Conservation (phyloP, 1,284 basidiomycete genomes). For the Microbotryum saponariae region DNA sequence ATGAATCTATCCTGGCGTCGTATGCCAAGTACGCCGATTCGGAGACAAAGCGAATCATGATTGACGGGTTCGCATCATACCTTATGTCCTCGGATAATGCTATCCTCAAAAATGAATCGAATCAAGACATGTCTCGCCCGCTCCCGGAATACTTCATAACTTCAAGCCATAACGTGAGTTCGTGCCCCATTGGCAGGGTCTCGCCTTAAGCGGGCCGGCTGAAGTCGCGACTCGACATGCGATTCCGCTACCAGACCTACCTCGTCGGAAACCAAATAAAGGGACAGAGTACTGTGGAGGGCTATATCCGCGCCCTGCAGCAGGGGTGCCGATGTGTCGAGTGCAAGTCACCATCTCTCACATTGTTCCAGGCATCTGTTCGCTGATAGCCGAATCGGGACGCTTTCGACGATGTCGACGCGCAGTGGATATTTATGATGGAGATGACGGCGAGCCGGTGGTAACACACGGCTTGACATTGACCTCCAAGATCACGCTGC, state of each 20-base stretch:
- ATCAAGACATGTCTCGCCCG: constrained; percentile 64
- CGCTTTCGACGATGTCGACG: too few relatives aligned
- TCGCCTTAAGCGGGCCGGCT: too few relatives aligned
- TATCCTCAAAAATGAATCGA: constrained; percentile 48
- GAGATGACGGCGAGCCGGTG: constrained; percentile 64
- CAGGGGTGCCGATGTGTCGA: constrained; percentile 89
- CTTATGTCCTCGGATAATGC: constrained; percentile 63
- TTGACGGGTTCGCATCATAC: constrained; percentile 65
- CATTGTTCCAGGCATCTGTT: constrained; percentile 4
- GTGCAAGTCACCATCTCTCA: constrained; percentile 45
- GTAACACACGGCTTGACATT: constrained; percentile 89
- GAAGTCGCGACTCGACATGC: too few relatives aligned
- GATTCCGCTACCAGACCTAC: constrained; percentile 54
- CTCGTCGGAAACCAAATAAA: constrained; percentile 89
- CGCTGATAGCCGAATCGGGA: constrained; percentile 1
- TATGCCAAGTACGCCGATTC: constrained; percentile 52
- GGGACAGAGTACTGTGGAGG: constrained; percentile 88
- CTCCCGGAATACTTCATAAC: constrained; percentile 85
- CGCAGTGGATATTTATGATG: constrained; percentile 91
- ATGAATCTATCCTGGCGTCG: constrained; percentile 34
- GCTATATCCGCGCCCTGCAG: constrained; percentile 85
- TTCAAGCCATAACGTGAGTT: constrained; percentile 73
- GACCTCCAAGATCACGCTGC: constrained; percentile 74
- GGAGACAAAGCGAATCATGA: constrained; percentile 43
- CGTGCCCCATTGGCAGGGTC: not conserved